These are phyloP conservation scores for Xylaria palmicola DNA, from an alignment of 495 filamentous ascomycete species.

Conservation along the genomic window DNA sequence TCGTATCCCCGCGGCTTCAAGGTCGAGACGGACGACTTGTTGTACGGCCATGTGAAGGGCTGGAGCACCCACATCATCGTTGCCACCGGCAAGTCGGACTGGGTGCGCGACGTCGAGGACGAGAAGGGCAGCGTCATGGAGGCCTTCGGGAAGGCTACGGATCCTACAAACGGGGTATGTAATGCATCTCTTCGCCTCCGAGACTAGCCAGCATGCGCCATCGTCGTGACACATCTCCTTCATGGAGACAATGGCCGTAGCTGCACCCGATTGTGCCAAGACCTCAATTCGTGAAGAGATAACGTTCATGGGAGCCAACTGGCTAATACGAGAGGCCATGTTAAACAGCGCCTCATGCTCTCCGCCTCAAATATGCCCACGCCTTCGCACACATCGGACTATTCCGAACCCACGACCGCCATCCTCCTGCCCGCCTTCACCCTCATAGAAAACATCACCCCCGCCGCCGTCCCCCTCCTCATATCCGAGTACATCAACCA, in stretches of 20 bases:
- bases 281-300: not conserved
- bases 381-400: constrained; percentile 56
- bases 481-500: constrained; percentile 69
- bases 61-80: constrained; percentile 90
- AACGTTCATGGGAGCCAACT: not conserved
- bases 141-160: constrained; percentile 66
- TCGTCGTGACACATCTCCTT: not conserved
- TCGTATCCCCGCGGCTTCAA: constrained; percentile 68
- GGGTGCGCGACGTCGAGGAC: constrained; percentile 85
- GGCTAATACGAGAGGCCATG: not conserved
- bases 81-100: constrained; percentile 92
- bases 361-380: constrained; percentile 92
- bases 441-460: constrained; percentile 82
- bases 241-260: not conserved
- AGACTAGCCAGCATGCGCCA: not conserved
- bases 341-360: constrained; percentile 72
- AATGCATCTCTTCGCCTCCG: not conserved
- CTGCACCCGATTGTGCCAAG: not conserved
- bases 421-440: constrained; percentile 87
- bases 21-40: constrained; percentile 72
- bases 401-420: constrained; percentile 70
- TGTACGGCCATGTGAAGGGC: constrained; percentile 85
- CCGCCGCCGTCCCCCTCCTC: constrained; percentile 67
- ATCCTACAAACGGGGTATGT: constrained; percentile 72
- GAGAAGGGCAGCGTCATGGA: constrained; percentile 95